These are phyloP conservation scores for Ceratobasidium theobromae DNA, from an alignment of 1,284 basidiomycete genomes.

Conservation along the genomic window DNA sequence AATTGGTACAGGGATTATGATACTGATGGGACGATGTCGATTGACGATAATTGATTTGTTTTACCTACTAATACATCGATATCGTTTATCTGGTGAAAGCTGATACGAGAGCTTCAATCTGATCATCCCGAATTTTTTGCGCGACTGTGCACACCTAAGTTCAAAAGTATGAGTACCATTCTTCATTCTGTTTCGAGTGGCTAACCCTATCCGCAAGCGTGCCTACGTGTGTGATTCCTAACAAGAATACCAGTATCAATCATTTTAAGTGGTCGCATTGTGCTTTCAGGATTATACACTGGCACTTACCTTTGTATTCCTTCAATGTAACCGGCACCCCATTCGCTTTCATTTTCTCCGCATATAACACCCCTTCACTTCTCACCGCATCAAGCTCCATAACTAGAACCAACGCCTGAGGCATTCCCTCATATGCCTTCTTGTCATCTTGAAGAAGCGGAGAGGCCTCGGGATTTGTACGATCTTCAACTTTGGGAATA, in stretches of 20 bases:
- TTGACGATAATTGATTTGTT: too few relatives aligned
- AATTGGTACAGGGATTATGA: too few relatives aligned
- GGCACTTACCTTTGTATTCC: constrained; percentile 49
- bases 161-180: background rate
- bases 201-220: background rate
- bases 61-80: too few relatives aligned
- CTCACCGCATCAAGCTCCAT: constrained; percentile 64
- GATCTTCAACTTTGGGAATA: constrained; percentile 60
- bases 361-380: constrained; percentile 67
- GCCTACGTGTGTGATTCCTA: background rate
- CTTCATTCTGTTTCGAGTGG: background rate
- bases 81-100: too few relatives aligned
- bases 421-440: background rate
- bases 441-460: constrained; percentile 52
- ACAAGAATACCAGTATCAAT: too few relatives aligned
- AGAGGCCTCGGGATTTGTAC: constrained; percentile 66
- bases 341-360: constrained; percentile 55
- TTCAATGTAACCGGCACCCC: constrained; percentile 59
- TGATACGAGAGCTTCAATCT: background rate
- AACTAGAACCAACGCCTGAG: constrained; percentile 45
- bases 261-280: background rate
- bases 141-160: background rate
- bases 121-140: background rate
- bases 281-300: background rate
- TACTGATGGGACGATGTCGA: too few relatives aligned